Evolutionary conservation across 2,329 filamentous ascomycete species (phyloP), one percentile per base, ranked within the genome.

Genomic region (Pseudocercospora fijiensis): DNA sequence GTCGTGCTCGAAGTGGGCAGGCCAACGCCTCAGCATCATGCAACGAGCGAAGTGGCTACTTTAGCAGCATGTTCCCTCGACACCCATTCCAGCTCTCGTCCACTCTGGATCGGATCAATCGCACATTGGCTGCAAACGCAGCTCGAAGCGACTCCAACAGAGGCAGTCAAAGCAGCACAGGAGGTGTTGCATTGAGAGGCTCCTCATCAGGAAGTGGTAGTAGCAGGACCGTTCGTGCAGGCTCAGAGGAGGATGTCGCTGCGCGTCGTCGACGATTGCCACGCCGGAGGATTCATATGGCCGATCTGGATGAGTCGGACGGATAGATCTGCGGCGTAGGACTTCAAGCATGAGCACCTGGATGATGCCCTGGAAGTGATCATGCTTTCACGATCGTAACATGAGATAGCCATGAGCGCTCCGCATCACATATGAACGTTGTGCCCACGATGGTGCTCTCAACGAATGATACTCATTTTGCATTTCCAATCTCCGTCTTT

Each of bases 11-110:
- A 62, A 47, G 22, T 60, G 33, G 10, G 9, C 56, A 49, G 60
- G 27, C 53, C 51, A 52, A 55, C 37, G 45, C 51, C 43, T 45
- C 57, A 57, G 13, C 57, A 43, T 45, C 62, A 24, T 24, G 57
- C 22, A 45, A 20, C 51, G 22, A 45, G 10, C 10, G 22, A 13
- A 37, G 56, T 59, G 24, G 45, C 57, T 11, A 37, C 63, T 53
- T 43, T 58, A 41, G 37, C 37, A 41, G 37, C 13, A 37, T n/a
- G 53, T 45, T 57, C 51, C 57, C 66, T 26, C 11, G 43, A 27
- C 70, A 71, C 56, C 71, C 71, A 8, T 72, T 71, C 55, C 61
- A 69, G 10, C 67, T 70, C 18, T 61, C 62, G 13, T 64, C 63
- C 27, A 70, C 70, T 4, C 61, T 70, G 28, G 67, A 66, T 11